Evolutionary conservation across 441 rosid species (phyloP).

Genomic region (Pelargonium cotyledonis): DNA sequence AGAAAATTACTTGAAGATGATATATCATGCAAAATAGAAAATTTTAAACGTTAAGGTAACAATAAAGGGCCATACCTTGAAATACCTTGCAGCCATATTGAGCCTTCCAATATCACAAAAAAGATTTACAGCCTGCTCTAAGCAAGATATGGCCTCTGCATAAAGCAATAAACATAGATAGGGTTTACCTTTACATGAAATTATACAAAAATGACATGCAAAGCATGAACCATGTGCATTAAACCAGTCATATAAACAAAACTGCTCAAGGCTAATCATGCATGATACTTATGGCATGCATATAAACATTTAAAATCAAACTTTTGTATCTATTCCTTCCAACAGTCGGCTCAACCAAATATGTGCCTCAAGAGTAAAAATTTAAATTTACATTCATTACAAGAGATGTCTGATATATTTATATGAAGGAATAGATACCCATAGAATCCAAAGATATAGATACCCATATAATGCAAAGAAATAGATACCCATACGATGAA

Average conservation of each 20-base stretch:
- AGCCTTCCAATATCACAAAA: slow-evolving; percentile 93
- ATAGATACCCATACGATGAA: neutral
- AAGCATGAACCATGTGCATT: neutral
- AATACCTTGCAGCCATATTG: slow-evolving; percentile 96
- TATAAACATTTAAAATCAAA: neutral
- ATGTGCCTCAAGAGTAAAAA: no score
- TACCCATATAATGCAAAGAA: no score
- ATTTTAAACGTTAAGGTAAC: neutral
- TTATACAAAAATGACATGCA: neutral
- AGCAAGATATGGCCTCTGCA: slow-evolving; percentile 89
- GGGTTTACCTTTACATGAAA: slow-evolving; percentile 9
- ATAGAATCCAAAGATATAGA: no score
- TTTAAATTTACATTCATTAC: no score
- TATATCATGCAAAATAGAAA: neutral
- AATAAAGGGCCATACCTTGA: slow-evolving; percentile 45
- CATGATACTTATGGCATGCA: neutral
- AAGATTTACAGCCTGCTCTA: slow-evolving; percentile 68
- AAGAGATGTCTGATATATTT: neutral
- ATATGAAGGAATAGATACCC: no score
- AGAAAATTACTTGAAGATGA: neutral
- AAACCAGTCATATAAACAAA: neutral
- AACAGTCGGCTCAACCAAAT: no score
- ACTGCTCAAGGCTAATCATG: slow-evolving; percentile 1
- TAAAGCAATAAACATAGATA: slow-evolving; percentile 11
- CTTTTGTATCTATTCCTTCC: no score